Evolutionary conservation across 2,329 filamentous ascomycete genomes (phyloP).

Genomic region (Monilinia vaccinii-corymbosi): DNA sequence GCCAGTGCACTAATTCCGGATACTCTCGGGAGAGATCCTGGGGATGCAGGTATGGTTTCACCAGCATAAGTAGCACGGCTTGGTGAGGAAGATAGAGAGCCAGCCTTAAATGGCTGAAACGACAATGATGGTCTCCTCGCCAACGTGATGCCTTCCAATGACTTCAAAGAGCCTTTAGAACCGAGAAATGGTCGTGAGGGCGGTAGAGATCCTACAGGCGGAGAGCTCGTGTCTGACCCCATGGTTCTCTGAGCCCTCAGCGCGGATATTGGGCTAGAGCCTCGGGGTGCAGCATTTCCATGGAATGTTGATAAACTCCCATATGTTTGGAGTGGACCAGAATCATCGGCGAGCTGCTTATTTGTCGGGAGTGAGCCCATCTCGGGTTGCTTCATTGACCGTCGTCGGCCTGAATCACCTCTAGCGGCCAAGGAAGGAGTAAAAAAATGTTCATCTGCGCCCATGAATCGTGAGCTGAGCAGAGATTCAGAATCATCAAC

Average conservation of each 20-base stretch:
- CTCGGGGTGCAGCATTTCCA: conserved; percentile 64
- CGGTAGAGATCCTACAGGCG: conserved; percentile 44
- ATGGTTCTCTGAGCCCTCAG: conserved; percentile 58
- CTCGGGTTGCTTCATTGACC: conserved; percentile 37
- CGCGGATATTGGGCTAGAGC: conserved; percentile 79
- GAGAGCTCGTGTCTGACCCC: conserved; percentile 51
- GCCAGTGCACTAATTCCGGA: conserved; percentile 41
- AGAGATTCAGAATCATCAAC: conserved; percentile 87
- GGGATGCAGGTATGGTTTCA: conserved; percentile 40
- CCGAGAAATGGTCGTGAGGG: conserved; percentile 25
- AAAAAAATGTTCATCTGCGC: conserved; percentile 80
- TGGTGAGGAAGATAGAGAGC: conserved; percentile 85
- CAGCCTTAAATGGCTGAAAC: conserved; percentile 94
- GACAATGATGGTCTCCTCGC: conserved; percentile 73
- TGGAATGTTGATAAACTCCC: conserved; percentile 87
- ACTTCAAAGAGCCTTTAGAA: conserved; percentile 31
- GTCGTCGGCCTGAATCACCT: conserved; percentile 30
- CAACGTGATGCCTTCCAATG: conserved; percentile 40
- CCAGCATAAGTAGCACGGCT: conserved; percentile 30
- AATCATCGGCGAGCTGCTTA: conserved; percentile 37
- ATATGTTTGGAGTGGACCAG: conserved; percentile 69
- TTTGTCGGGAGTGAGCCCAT: conserved; percentile 68
- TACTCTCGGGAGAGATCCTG: conserved; percentile 42
- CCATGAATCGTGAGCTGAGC: conserved; percentile 88
- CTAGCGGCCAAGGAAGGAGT: conserved; percentile 56